A percentile compares a stretch with the other conserved stretches of the same genome.
Evolutionary conservation across 192 early-diverging fungal species (phyloP).

Genomic region (Coemansia sp.): DNA sequence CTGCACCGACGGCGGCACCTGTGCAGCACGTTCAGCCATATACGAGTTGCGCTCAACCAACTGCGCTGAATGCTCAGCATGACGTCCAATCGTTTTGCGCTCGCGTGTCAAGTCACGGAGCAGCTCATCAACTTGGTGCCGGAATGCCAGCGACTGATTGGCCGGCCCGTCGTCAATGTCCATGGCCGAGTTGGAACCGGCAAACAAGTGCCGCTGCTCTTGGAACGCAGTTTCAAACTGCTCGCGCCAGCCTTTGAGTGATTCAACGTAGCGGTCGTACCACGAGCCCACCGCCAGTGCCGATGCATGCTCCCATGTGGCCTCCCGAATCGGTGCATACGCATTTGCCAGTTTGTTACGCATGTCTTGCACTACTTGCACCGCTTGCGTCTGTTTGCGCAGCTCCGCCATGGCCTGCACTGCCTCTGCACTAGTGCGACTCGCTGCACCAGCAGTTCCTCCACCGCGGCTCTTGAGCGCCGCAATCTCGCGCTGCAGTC

Average conservation of each 20-base stretch:
- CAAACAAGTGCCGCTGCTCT: constrained; percentile 42
- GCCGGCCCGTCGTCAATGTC: constrained; percentile 11
- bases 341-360: constrained; percentile 43
- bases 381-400: constrained; percentile 46
- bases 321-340: constrained; percentile 50
- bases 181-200: constrained; percentile 10
- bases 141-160: constrained; percentile 24
- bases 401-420: constrained; percentile 42
- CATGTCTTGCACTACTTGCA: constrained; percentile 53
- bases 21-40: constrained; percentile 43
- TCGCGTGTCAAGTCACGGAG: constrained; percentile 46
- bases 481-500: constrained; percentile 55
- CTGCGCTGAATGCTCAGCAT: constrained; percentile 43
- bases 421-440: constrained; percentile 16
- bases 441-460: neutral
- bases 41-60: constrained; percentile 42
- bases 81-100: constrained; percentile 38
- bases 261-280: constrained; percentile 38
- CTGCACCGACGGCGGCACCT: constrained; percentile 31
- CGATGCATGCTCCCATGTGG: constrained; percentile 53
- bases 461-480: constrained; percentile 10
- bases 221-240: constrained; percentile 54
- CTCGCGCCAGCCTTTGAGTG: constrained; percentile 50
- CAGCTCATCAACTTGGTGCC: constrained; percentile 43
- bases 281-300: constrained; percentile 29